phyloP scores from a whole-genome alignment of 495 filamentous ascomycete genomes.

The Penicillium roqueforti region DNA sequence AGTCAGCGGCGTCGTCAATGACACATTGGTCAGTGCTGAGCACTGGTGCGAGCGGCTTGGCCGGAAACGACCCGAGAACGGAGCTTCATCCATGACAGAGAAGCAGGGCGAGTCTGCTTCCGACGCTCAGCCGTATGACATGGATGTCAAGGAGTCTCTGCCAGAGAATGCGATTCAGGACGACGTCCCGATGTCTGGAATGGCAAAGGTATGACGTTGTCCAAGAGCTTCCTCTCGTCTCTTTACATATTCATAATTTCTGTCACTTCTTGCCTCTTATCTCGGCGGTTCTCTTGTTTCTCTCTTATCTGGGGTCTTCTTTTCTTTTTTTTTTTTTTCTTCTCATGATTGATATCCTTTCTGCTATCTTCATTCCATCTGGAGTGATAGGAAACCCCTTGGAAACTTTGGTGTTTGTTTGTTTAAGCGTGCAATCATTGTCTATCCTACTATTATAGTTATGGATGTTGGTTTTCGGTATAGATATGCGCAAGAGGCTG shows the following conservation, averaged over 20 bases:
- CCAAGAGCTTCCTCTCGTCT: not conserved
- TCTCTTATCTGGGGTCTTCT: not conserved
- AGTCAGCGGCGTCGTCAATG: constrained; percentile 73
- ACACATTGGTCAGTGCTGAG: constrained; percentile 82
- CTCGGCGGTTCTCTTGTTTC: not conserved
- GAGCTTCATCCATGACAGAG: constrained; percentile 20
- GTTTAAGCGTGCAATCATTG: not conserved
- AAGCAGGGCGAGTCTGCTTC: constrained; percentile 22
- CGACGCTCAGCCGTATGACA: constrained; percentile 18
- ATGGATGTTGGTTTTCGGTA: constrained; percentile 6
- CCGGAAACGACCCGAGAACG: constrained; percentile 41
- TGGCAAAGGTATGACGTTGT: constrained; percentile 28
- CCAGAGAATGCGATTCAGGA: constrained; percentile 19
- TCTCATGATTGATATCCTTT: constrained; percentile 31
- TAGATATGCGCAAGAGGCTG: constrained; percentile 9
- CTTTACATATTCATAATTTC: constrained; percentile 3
- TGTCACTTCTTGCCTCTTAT: not conserved
- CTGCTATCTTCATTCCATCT: constrained; percentile 12
- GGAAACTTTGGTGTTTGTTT: constrained; percentile 6
- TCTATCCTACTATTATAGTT: constrained; percentile 1
- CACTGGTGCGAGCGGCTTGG: constrained; percentile 78
- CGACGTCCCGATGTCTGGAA: constrained; percentile 42
- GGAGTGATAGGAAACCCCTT: not conserved
- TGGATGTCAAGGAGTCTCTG: constrained; percentile 37
- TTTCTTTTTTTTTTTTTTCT: constrained; percentile 8